Evolutionary conservation across 768 basidiomycete genomes (phyloP).

Genomic region (Hypsizygus marmoreus): DNA sequence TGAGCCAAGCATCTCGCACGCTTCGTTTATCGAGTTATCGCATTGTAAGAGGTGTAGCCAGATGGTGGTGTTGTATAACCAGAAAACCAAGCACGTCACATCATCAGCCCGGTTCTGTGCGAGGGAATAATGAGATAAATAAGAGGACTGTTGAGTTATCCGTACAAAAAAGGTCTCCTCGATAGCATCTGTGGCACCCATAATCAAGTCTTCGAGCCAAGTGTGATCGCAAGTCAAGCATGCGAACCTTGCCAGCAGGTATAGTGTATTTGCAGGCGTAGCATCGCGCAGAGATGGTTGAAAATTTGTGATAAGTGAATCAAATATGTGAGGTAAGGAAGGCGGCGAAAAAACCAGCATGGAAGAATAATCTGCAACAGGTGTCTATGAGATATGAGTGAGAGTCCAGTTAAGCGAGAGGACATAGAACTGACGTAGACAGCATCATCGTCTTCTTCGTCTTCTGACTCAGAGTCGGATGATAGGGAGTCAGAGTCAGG

Average conservation of each 20-base stretch:
- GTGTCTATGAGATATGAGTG: conserved; percentile 48
- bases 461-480: conserved; percentile 40
- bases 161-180: conserved; percentile 92
- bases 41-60: conserved; percentile 92
- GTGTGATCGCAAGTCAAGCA: conserved; percentile 85
- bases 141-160: conserved; percentile 14
- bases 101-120: conserved; percentile 80
- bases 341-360: conserved; percentile 94
- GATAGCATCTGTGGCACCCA: conserved; percentile 88
- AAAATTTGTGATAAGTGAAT: conserved; percentile 79
- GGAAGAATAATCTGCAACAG: conserved; percentile 71
- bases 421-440: conserved; percentile 46
- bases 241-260: conserved; percentile 92
- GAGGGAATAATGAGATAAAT: conserved; percentile 12
- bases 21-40: conserved; percentile 73
- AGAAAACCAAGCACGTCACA: conserved; percentile 84
- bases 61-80: conserved; percentile 89
- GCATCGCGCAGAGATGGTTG: conserved; percentile 70
- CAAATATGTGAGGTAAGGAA: conserved; percentile 75
- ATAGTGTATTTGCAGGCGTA: conserved; percentile 89
- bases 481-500: conserved; percentile 41
- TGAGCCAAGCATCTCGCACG: conserved; percentile 82
- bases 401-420: conserved; percentile 4
- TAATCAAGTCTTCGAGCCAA: conserved; percentile 91
- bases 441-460: conserved; percentile 50